Base-by-base conservation (phyloP, 306 rosid genomes). In the Bauhinia variegata region DNA sequence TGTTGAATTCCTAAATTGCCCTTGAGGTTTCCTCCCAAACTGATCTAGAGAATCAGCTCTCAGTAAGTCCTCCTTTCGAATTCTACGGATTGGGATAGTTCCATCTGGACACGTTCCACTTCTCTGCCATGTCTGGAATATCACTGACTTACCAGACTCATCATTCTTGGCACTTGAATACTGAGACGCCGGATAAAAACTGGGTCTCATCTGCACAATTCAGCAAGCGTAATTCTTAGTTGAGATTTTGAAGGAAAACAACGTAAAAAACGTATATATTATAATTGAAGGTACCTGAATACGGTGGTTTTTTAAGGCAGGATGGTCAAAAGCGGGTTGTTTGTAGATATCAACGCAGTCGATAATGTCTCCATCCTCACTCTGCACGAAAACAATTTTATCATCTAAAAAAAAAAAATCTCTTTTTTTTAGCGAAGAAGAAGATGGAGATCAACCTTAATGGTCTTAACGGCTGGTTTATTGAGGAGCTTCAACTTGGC, bases 101-200 rank as follows among this genome's bases (percentile, higher is more conserved):
- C 91, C 96, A 8, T 80, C 5, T 8, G 95, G 95, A 77, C 97
- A 86, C 4, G 71, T 80, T 74, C 91, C 95, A 55, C 80, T 82
- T 63, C 28, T 86, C 1, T 77, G 95, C 95, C 95, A 91, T 42
- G 46, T 67, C 8, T 88, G 95, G 18, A 54, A 63, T 3, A 67
- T 13, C 7, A 13, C 34, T 5, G 54, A 3, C n/a, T n/a, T n/a
- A 2, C 19, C 51, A 10, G 68, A 19, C 39, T 54, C 11, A 4
- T 41, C 6, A 4, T 63, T 23, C n/a, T n/a, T n/a, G n/a, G n/a
- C n/a, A 19, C 54, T 71, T 47, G 70, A 9, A 58, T 55, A 48
- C n/a, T 59, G 19, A 5, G 67, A 65, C 31, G 67, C 43, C n/a
- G 55, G 11, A 0, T 17, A 4, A 53, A 60, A 78, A 8, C 47